phyloP scores from a whole-genome alignment of 2,329 filamentous ascomycete genomes.

The Dactylella cylindrospora region DNA sequence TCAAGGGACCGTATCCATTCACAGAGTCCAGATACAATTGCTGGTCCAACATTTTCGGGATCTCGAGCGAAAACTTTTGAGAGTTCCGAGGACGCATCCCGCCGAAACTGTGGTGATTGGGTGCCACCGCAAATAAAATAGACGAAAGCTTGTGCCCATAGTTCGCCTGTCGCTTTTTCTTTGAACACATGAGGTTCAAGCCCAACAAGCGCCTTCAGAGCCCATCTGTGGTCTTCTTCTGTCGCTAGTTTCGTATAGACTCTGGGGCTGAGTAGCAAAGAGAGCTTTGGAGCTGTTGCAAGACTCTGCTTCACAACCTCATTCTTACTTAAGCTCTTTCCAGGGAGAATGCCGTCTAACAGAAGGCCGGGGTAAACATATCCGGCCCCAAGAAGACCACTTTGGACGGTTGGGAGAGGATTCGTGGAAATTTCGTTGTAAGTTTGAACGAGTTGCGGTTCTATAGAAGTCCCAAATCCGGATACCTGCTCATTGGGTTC shows the following conservation, averaged over 20 bases:
- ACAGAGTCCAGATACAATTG: slow-evolving; percentile 75
- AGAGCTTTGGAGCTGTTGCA: slow-evolving; percentile 73
- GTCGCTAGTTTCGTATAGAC: slow-evolving; percentile 77
- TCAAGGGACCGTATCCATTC: slow-evolving; percentile 71
- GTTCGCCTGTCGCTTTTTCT: slow-evolving; percentile 58
- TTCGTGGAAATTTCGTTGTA: slow-evolving; percentile 80
- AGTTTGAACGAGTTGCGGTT: slow-evolving; percentile 64
- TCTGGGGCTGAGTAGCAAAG: slow-evolving; percentile 79
- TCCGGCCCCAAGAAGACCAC: slow-evolving; percentile 75
- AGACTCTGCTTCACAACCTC: slow-evolving; percentile 67
- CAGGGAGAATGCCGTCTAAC: slow-evolving; percentile 55
- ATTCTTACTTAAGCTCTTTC: slow-evolving; percentile 59
- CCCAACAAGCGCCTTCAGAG: slow-evolving; percentile 68
- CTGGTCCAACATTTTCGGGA: slow-evolving; percentile 62
- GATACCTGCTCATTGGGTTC: slow-evolving; percentile 56
- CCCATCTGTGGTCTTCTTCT: slow-evolving; percentile 77
- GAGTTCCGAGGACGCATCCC: slow-evolving; percentile 64
- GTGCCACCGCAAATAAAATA: slow-evolving; percentile 69
- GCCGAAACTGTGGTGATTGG: slow-evolving; percentile 65
- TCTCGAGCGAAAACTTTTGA: slow-evolving; percentile 65
- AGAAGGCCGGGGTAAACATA: slow-evolving; percentile 71
- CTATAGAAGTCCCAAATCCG: slow-evolving; percentile 59
- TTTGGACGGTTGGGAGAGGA: slow-evolving; percentile 75
- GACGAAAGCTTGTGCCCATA: slow-evolving; percentile 85
- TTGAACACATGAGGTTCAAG: slow-evolving; percentile 61